Conservation (phyloP, 139 green algal genomes). For the Ulvella scutata region DNA sequence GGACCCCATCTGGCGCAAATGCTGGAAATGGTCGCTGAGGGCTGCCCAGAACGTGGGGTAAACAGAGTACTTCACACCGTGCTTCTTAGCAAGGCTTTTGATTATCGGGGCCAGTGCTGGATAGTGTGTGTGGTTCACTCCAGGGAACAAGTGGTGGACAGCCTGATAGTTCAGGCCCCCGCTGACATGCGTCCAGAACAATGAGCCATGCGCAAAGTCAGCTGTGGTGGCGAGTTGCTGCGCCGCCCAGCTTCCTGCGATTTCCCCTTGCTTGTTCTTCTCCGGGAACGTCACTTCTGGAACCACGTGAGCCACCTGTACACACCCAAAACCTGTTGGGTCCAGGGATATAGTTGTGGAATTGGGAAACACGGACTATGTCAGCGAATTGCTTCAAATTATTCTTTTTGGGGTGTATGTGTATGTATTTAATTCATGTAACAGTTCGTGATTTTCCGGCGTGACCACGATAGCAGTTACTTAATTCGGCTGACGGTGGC, state of each 20-base stretch:
- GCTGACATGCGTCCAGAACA: slow-evolving; percentile 52
- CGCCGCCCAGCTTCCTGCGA: slow-evolving; percentile 29
- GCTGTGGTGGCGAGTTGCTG: slow-evolving; percentile 33
- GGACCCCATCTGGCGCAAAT: slow-evolving; percentile 20
- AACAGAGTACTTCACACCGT: slow-evolving; percentile 26
- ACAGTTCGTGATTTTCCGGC: too few relatives aligned
- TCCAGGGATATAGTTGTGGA: too few relatives aligned
- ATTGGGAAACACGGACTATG: too few relatives aligned
- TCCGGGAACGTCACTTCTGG: slow-evolving; percentile 23
- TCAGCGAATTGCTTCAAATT: too few relatives aligned
- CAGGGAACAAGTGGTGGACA: slow-evolving; percentile 41
- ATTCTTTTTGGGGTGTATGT: too few relatives aligned
- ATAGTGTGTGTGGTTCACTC: slow-evolving; percentile 34
- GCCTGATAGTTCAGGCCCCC: slow-evolving; percentile 56
- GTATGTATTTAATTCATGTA: too few relatives aligned
- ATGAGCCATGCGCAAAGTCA: slow-evolving; percentile 44
- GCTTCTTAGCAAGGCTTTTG: slow-evolving; percentile 21
- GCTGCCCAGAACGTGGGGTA: slow-evolving; percentile 27
- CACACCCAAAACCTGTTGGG: too few relatives aligned
- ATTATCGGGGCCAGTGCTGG: slow-evolving; percentile 40
- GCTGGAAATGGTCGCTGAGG: slow-evolving; percentile 19
- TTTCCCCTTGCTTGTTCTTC: slow-evolving; percentile 5
- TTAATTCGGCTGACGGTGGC: too few relatives aligned
- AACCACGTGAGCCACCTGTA: slow-evolving; percentile 41
- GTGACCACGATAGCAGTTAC: too few relatives aligned